Conservation (phyloP, 2,329 filamentous ascomycete species). For the Colletotrichum salicis region DNA sequence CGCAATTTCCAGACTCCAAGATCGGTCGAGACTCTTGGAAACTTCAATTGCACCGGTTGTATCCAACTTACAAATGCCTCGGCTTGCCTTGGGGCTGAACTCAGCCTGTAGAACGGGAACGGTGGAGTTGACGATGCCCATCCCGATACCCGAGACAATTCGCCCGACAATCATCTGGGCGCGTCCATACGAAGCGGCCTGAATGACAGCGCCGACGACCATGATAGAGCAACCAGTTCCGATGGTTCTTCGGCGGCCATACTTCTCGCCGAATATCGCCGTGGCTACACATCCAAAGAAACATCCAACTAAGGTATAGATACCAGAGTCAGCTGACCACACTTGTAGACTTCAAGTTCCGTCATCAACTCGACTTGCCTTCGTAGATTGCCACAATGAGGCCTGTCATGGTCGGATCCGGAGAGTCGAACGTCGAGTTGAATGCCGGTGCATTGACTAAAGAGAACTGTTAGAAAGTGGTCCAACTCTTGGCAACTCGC, state of each 20-base stretch:
- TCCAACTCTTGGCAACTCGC: not conserved
- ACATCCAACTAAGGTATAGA: constrained; percentile 39
- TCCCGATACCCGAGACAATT: constrained; percentile 58
- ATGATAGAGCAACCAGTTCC: constrained; percentile 53
- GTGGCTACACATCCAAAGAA: constrained; percentile 41
- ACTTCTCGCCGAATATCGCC: constrained; percentile 53
- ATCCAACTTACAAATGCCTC: constrained; percentile 44
- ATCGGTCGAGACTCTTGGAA: not conserved
- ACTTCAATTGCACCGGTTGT: too few species aligned
- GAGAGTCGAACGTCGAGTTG: constrained; percentile 51
- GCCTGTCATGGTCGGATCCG: constrained; percentile 53
- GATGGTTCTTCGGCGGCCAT: constrained; percentile 55
- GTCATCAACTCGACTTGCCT: constrained; percentile 36
- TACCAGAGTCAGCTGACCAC: not conserved
- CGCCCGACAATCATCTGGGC: constrained; percentile 57
- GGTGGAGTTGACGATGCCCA: constrained; percentile 57
- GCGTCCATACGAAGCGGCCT: constrained; percentile 53
- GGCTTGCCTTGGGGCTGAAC: constrained; percentile 50
- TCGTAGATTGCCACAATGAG: constrained; percentile 60
- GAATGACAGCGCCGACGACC: constrained; percentile 55
- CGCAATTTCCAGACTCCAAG: not conserved
- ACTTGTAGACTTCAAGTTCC: not conserved
- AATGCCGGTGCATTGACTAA: constrained; percentile 53
- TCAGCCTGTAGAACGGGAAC: constrained; percentile 58
- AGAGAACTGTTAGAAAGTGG: constrained; percentile 36